These are phyloP conservation scores for Diplodia intermedia DNA, from an alignment of 2,329 filamentous ascomycete species.

Conservation along the genomic window DNA sequence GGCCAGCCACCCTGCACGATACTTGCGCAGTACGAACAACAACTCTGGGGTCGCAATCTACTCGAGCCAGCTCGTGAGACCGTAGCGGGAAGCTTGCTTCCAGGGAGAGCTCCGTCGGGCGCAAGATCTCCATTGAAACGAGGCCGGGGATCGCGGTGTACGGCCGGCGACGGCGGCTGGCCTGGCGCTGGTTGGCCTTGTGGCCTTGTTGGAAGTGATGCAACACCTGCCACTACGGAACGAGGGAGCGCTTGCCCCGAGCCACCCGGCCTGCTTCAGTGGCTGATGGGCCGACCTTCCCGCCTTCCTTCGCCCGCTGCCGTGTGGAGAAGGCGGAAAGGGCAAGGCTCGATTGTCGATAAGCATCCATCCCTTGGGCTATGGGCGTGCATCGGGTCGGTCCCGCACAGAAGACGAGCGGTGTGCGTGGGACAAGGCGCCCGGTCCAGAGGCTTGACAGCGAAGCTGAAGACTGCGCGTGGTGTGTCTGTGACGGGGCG, in stretches of 20 bases:
- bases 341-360: constrained; percentile 14
- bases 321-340: constrained; percentile 16
- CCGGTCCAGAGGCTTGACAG: constrained; percentile 25
- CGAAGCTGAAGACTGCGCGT: constrained; percentile 26
- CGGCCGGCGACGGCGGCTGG: neutral
- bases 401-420: constrained; percentile 19
- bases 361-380: constrained; percentile 16
- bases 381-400: neutral
- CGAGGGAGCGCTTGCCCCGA: constrained; percentile 11
- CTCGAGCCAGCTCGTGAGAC: constrained; percentile 28
- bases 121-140: constrained; percentile 12
- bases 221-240: constrained; percentile 9
- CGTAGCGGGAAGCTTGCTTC: constrained; percentile 15
- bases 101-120: neutral
- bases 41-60: constrained; percentile 28
- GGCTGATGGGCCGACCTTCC: constrained; percentile 15
- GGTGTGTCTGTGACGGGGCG: constrained; percentile 22
- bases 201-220: constrained; percentile 22
- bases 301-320: constrained; percentile 15
- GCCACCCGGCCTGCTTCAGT: constrained; percentile 4
- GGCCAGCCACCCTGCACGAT: no score
- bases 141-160: constrained; percentile 12
- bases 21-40: neutral
- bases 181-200: constrained; percentile 21
- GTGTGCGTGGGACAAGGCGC: constrained; percentile 14